These are phyloP conservation scores for Rhodotorula sphaerocarpa DNA, from an alignment of 768 basidiomycete species.

Conservation along the genomic window DNA sequence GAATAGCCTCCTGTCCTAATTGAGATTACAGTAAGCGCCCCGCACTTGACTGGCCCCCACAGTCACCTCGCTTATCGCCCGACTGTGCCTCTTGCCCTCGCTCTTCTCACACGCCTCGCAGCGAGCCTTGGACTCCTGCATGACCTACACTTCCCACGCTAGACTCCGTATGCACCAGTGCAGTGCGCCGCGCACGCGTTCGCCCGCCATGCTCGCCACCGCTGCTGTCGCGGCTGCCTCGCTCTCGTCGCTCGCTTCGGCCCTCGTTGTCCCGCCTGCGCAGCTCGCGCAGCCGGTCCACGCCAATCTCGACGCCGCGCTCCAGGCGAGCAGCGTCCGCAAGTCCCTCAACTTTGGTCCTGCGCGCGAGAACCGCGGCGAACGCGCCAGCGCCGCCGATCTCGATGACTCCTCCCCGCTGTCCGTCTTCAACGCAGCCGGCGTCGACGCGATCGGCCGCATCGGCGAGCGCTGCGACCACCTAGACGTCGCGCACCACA, in stretches of 20 bases:
- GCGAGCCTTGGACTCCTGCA: too few relatives aligned
- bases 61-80: too few relatives aligned
- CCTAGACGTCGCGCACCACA: constrained; percentile 34
- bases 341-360: constrained; percentile 91
- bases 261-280: constrained; percentile 5
- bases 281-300: not conserved
- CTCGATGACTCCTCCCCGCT: constrained; percentile 10
- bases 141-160: too few relatives aligned
- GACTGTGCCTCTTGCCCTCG: too few relatives aligned
- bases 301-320: not conserved
- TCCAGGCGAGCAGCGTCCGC: constrained; percentile 45
- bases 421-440: constrained; percentile 24
- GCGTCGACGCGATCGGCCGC: constrained; percentile 32
- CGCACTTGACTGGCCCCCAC: too few relatives aligned
- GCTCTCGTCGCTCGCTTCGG: not conserved
- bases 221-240: not conserved
- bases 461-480: constrained; percentile 44
- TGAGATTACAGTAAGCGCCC: too few relatives aligned
- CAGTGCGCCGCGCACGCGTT: too few relatives aligned
- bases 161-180: too few relatives aligned
- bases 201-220: constrained; percentile 8
- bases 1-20: too few relatives aligned
- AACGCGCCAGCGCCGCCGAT: constrained; percentile 48
- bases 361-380: constrained; percentile 49
- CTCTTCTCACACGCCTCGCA: too few relatives aligned